phyloP scores from a whole-genome alignment of 306 rosid genomes.

The Quercus agrifolia region DNA sequence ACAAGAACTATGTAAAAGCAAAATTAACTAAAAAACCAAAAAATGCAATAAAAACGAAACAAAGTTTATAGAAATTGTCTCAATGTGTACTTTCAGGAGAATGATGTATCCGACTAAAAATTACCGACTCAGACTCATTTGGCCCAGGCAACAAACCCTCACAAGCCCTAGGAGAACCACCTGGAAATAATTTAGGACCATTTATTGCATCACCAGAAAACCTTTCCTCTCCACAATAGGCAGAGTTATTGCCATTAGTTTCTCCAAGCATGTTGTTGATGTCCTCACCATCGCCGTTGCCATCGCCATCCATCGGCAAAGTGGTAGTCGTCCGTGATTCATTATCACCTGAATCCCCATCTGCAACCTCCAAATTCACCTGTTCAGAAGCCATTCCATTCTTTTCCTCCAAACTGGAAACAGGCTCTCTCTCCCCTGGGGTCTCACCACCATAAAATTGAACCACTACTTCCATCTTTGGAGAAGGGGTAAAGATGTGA shows the following conservation, averaged over 20 bases:
- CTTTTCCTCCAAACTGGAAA: conserved; percentile 24
- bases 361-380: conserved; percentile 37
- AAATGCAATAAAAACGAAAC: conserved; percentile 36
- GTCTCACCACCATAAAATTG: conserved; percentile 31
- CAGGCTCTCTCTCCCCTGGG: conserved; percentile 39
- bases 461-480: conserved; percentile 26
- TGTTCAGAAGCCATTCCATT: conserved; percentile 33
- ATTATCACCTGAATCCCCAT: conserved; percentile 29
- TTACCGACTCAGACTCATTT: conserved; percentile 96
- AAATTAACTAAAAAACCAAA: conserved; percentile 22
- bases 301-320: conserved; percentile 20
- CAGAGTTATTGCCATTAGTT: conserved; percentile 23
- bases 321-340: conserved; percentile 21
- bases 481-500: conserved; percentile 13
- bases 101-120: conserved; percentile 99
- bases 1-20: conserved; percentile 23
- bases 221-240: conserved; percentile 36
- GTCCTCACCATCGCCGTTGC: too few relatives aligned
- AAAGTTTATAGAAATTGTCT: conserved; percentile 83
- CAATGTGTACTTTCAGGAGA: conserved; percentile 99
- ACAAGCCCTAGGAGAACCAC: conserved; percentile 76
- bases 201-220: conserved; percentile 47
- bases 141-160: conserved; percentile 87
- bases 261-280: conserved; percentile 22
- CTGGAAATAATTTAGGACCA: conserved; percentile 57